Conservation (phyloP, 192 early-diverging fungal genomes). For the Mortierella alpina region DNA sequence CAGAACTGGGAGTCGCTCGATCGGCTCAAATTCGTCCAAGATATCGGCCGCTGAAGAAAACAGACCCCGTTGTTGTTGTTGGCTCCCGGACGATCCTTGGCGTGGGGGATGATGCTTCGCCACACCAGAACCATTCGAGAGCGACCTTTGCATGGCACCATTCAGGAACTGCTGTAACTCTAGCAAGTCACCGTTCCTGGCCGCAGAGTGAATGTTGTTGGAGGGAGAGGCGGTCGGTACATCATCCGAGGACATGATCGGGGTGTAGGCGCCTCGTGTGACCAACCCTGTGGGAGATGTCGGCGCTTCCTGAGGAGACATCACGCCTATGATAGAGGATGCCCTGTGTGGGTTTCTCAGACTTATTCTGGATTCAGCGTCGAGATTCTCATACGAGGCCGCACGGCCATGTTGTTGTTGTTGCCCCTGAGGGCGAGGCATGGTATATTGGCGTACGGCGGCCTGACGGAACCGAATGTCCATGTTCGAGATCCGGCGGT, state of each 20-base stretch:
- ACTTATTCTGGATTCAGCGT: background rate
- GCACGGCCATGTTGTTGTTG: conserved; percentile 7
- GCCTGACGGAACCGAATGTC: conserved; percentile 15
- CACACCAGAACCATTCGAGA: background rate
- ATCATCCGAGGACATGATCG: conserved; percentile 33
- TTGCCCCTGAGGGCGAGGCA: background rate
- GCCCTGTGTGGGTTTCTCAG: too few relatives aligned
- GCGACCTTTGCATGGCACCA: conserved; percentile 4
- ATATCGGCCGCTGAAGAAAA: background rate
- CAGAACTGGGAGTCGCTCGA: conserved; percentile 38
- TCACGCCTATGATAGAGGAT: background rate
- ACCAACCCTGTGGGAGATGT: conserved; percentile 2
- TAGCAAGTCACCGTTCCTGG: conserved; percentile 33
- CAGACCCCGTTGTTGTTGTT: background rate
- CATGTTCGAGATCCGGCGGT: conserved; percentile 46
- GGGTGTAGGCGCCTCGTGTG: conserved; percentile 23
- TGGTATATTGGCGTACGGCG: conserved; percentile 3
- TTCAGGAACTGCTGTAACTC: conserved; percentile 38
- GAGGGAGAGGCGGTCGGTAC: conserved; percentile 26
- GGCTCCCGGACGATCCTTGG: background rate
- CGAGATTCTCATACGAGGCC: conserved; percentile 8
- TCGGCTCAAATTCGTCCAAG: conserved; percentile 32
- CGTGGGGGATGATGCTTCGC: too few relatives aligned
- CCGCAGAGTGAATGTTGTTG: conserved; percentile 27
- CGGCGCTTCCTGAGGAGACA: conserved; percentile 26